phyloP scores from a whole-genome alignment of 1,284 basidiomycete species.

The Rhodotorula sp. region DNA sequence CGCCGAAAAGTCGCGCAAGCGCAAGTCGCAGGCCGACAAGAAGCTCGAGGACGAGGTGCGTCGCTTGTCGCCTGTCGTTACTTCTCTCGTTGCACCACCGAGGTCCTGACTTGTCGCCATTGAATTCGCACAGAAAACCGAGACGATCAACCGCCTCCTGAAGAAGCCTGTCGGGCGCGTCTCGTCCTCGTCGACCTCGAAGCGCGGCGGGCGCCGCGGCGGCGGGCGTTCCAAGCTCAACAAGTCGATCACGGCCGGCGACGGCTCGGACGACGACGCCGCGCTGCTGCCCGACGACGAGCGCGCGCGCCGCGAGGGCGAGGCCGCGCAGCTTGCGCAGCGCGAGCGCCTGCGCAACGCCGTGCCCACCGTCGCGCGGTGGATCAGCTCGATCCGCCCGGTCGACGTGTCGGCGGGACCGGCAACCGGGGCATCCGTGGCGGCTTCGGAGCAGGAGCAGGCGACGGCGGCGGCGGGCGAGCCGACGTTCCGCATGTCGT shows the following conservation, averaged over 20 bases:
- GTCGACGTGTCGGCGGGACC: background rate
- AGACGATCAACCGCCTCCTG: constrained; percentile 42
- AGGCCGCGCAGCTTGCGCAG: constrained; percentile 1
- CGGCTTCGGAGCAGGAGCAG: background rate
- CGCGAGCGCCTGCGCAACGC: background rate
- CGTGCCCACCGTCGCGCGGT: constrained; percentile 25
- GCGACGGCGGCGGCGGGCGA: background rate
- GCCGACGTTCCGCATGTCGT: constrained; percentile 1
- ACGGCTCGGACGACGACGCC: background rate
- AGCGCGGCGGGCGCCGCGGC: background rate
- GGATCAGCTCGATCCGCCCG: constrained; percentile 23
- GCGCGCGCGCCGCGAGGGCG: background rate
- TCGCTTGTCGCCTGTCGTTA: background rate
- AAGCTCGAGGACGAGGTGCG: constrained; percentile 41
- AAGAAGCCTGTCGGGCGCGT: constrained; percentile 40
- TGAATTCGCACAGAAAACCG: constrained; percentile 28
- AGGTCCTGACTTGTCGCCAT: background rate
- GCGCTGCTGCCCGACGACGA: background rate
- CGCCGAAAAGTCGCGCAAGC: constrained; percentile 33
- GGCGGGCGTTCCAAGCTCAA: constrained; percentile 17
- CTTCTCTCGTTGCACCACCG: no score
- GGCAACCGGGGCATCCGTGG: no score
- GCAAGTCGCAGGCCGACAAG: constrained; percentile 38
- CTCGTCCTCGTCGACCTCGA: background rate
- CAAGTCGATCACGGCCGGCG: constrained; percentile 22